Base-by-base conservation (phyloP, 2,329 filamentous ascomycete species). In the Pezicula rhizophila region DNA sequence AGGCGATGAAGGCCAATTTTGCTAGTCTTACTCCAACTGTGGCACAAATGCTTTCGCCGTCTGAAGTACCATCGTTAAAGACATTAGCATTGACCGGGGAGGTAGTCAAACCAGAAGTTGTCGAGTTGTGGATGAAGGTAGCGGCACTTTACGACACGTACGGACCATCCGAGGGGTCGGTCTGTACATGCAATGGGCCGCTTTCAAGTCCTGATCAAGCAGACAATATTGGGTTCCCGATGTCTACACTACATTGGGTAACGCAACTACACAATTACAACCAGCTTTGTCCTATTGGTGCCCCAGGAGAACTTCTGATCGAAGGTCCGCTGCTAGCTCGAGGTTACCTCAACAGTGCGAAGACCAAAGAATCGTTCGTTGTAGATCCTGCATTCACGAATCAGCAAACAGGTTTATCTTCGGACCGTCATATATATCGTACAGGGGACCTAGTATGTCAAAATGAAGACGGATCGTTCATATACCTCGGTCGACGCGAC, bases 401-500 rank as follows among this genome's bases (percentile, higher is more conserved):
- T 4, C 40, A 31, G 31, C 40, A 42, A 42, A 42, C 20, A 14
- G 23, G 6, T 61, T 15, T 44, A 34, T 42, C 35, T 4, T 15
- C 28, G 38, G 12, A 8, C 23, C 31, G 52, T 2, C 46, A 52
- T 28, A 69, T 66, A 7, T 66, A 66, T 41, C 58, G 60, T 23
- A 65, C 64, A 0, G 64, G 64, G 26, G 64, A 66, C 40, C 46
- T 65, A 8, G 63, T 61, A 11, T 48, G 80, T 31, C 69, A 83
- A 40, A 63, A 82, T 28, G 68, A 78, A 42, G 76, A 84, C 57
- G 72, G 71, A 11, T 76, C 74, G 11, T 79, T 84, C 52, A 74
- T 78, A 28, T 84, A 83, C 60, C 64, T 81, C 39, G 80, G 81
- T 8, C 74, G 81, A 12, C 74, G 75, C 41, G 81, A 85, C 57